A percentile compares a stretch with the other conserved stretches of the same genome.
Conservation (phyloP, 768 basidiomycete species). For the Pulveroboletus ravenelii region DNA sequence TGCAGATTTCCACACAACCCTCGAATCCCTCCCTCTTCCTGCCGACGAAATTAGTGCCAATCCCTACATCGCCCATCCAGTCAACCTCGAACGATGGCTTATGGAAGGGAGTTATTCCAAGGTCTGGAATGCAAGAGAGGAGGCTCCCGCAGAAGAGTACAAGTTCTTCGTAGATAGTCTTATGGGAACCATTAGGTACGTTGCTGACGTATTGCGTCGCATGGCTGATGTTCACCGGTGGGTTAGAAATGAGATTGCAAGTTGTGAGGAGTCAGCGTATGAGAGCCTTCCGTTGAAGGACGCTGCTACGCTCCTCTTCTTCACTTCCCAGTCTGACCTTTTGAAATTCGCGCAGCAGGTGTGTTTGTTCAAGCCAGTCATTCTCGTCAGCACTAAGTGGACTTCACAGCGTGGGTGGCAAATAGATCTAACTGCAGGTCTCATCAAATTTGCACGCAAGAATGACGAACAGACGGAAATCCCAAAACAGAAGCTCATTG, state of each 20-base stretch:
- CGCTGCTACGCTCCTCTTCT: conserved; percentile 88
- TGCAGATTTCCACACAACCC: conserved; percentile 94
- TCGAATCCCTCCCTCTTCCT: conserved; percentile 79
- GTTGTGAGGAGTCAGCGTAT: conserved; percentile 93
- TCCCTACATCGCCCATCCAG: conserved; percentile 76
- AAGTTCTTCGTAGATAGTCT: conserved; percentile 90
- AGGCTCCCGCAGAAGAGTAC: conserved; percentile 92
- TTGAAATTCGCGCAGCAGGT: conserved; percentile 80
- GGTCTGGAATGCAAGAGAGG: conserved; percentile 92
- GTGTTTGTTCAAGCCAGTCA: not conserved
- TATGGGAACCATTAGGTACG: conserved; percentile 89
- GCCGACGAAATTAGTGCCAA: conserved; percentile 65
- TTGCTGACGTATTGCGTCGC: not conserved
- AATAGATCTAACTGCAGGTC: conserved; percentile 63
- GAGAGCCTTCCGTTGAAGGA: conserved; percentile 86
- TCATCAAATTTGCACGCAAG: conserved; percentile 76
- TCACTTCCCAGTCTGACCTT: conserved; percentile 75
- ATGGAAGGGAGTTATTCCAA: conserved; percentile 99
- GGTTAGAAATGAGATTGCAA: conserved; percentile 89
- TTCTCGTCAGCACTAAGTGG: not conserved
- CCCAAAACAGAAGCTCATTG: conserved; percentile 79
- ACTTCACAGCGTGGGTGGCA: conserved; percentile 72
- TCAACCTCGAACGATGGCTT: conserved; percentile 92
- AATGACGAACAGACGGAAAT: conserved; percentile 81
- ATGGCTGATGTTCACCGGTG: conserved; percentile 1